phyloP scores from a whole-genome alignment of 108 stramenopile species.

The Pseudonitzschia pungens region DNA sequence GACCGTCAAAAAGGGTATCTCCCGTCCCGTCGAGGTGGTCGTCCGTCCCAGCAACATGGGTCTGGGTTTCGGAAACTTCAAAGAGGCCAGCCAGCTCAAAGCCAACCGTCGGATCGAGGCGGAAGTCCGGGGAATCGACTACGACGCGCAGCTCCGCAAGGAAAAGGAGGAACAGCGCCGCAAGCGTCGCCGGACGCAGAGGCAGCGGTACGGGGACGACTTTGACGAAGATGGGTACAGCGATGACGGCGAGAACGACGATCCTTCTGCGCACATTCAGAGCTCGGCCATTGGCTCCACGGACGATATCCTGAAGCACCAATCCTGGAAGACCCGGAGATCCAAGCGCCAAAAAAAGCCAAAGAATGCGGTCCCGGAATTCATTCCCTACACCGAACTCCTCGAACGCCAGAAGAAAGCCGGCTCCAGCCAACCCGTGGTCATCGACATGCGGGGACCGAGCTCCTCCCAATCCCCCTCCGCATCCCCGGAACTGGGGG shows the following conservation, averaged over 20 bases:
- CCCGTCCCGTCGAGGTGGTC: constrained; percentile 88
- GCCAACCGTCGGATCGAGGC: constrained; percentile 79
- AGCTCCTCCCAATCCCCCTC: background rate
- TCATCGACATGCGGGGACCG: constrained; percentile 86
- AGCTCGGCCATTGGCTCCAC: constrained; percentile 65
- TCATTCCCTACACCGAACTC: constrained; percentile 68
- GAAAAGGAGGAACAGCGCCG: background rate
- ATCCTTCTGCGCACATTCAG: background rate
- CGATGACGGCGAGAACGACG: constrained; percentile 9
- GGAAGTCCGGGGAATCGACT: constrained; percentile 65
- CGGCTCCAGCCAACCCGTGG: constrained; percentile 24
- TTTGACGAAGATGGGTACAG: constrained; percentile 26
- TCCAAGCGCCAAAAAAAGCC: constrained; percentile 28
- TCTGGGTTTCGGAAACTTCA: constrained; percentile 86
- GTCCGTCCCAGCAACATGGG: constrained; percentile 87
- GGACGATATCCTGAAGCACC: constrained; percentile 49
- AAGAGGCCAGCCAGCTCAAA: constrained; percentile 77
- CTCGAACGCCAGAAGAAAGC: constrained; percentile 30
- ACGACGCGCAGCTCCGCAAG: constrained; percentile 20
- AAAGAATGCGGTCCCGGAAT: constrained; percentile 44
- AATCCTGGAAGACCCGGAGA: constrained; percentile 40
- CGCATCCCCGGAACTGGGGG: constrained; percentile 46
- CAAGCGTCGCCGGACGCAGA: constrained; percentile 4
- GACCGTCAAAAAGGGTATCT: constrained; percentile 56
- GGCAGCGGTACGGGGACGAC: constrained; percentile 12